phyloP scores from a whole-genome alignment of 192 early-diverging fungal species.

The Backusella mclennaniae region DNA sequence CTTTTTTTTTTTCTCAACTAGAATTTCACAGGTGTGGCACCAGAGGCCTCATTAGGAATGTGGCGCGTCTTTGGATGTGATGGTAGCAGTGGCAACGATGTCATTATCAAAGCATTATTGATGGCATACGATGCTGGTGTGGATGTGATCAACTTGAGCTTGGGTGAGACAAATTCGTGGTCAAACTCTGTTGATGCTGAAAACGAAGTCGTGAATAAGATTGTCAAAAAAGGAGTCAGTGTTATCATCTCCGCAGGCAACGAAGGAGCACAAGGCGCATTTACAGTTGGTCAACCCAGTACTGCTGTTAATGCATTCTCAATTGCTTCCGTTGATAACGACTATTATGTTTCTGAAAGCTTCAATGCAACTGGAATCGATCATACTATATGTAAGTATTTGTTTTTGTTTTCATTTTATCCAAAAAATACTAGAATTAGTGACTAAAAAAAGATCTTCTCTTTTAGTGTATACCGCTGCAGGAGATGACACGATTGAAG shows the following conservation, averaged over 20 bases:
- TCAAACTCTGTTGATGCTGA: constrained; percentile 48
- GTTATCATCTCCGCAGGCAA: constrained; percentile 68
- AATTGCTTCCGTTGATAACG: constrained; percentile 56
- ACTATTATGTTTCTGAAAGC: constrained; percentile 27
- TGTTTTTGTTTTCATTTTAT: background rate
- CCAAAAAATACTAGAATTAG: too few relatives aligned
- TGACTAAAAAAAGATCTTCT: background rate
- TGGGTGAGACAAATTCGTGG: constrained; percentile 69
- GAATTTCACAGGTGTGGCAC: constrained; percentile 64
- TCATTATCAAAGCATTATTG: constrained; percentile 76
- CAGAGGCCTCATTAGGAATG: constrained; percentile 65
- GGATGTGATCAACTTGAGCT: constrained; percentile 81
- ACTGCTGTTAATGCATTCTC: constrained; percentile 53
- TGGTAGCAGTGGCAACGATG: constrained; percentile 61
- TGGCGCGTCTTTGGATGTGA: constrained; percentile 86
- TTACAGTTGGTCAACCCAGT: constrained; percentile 56
- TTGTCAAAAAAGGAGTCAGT: constrained; percentile 34
- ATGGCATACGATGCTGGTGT: constrained; percentile 58
- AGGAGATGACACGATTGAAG: constrained; percentile 14
- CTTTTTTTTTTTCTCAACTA: background rate
- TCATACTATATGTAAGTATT: background rate
- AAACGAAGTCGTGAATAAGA: constrained; percentile 51
- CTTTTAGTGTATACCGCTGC: background rate
- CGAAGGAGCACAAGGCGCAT: constrained; percentile 58
- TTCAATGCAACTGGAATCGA: constrained; percentile 10